A percentile compares a stretch with the other conserved stretches of the same genome.
Evolutionary conservation across 208 protist genomes (phyloP).

Genomic region (Wallacemonas collosoma): DNA sequence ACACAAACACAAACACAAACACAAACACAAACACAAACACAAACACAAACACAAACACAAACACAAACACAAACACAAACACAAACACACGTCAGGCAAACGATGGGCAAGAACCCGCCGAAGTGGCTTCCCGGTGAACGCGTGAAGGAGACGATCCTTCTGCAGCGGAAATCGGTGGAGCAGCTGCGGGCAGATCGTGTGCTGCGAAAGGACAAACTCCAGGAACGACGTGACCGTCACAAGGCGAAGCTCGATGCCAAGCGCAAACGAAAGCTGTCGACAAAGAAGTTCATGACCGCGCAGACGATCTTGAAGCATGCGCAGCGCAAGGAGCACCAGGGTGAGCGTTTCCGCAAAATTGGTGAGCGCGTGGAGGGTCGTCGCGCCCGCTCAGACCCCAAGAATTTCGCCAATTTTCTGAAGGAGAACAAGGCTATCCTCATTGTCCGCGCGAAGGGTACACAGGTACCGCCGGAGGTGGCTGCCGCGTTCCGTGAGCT

Average conservation of each 20-base stretch:
- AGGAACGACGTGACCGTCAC: slow-evolving; percentile 73
- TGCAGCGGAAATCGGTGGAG: slow-evolving; percentile 91
- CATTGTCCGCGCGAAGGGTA: slow-evolving; percentile 82
- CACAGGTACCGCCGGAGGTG: slow-evolving; percentile 76
- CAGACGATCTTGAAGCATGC: slow-evolving; percentile 88
- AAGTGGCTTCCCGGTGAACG: slow-evolving; percentile 91
- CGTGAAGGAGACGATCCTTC: slow-evolving; percentile 92
- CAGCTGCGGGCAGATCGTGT: slow-evolving; percentile 85
- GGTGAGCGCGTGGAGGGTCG: slow-evolving; percentile 69
- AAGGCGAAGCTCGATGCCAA: slow-evolving; percentile 89
- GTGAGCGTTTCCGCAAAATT: slow-evolving; percentile 75
- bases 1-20: background rate
- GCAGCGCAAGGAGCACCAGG: slow-evolving; percentile 72
- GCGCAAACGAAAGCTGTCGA: slow-evolving; percentile 78
- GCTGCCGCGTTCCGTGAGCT: slow-evolving; percentile 62
- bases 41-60: background rate
- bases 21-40: background rate
- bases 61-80: background rate
- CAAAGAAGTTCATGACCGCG: slow-evolving; percentile 87
- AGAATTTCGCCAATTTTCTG: slow-evolving; percentile 34
- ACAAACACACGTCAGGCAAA: too few species aligned
- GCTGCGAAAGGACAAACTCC: slow-evolving; percentile 76
- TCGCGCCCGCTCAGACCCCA: slow-evolving; percentile 33
- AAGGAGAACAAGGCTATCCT: slow-evolving; percentile 60
- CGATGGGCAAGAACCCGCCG: slow-evolving; percentile 85